phyloP scores from a whole-genome alignment of 2,329 filamentous ascomycete species.

The Aspergillus clavatus region DNA sequence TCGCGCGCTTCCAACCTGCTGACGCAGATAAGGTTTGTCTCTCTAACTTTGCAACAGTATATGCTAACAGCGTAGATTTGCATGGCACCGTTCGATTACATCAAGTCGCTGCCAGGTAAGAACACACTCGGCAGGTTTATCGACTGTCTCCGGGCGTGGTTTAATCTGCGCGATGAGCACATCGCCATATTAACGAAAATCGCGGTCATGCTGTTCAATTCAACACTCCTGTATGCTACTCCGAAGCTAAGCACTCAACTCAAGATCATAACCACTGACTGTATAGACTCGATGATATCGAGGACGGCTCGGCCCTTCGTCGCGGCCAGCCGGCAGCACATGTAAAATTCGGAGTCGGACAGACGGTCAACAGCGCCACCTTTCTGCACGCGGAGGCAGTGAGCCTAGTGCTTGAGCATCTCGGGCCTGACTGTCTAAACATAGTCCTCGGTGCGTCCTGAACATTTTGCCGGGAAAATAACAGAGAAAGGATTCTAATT shows the following conservation, averaged over 20 bases:
- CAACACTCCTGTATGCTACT: constrained; percentile 2
- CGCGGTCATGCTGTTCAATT: constrained; percentile 4
- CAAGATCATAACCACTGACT: too few species aligned
- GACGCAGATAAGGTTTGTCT: constrained; percentile 1
- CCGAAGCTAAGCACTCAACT: not conserved
- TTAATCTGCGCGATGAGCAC: not conserved
- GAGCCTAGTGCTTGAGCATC: constrained; percentile 65
- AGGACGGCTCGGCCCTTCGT: constrained; percentile 72
- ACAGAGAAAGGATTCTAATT: too few species aligned
- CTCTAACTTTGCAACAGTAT: too few species aligned
- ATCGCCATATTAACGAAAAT: not conserved
- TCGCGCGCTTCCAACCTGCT: not conserved
- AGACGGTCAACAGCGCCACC: constrained; percentile 88
- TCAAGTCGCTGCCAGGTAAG: constrained; percentile 6
- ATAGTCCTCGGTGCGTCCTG: too few species aligned
- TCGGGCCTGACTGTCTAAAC: too few species aligned
- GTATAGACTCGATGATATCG: constrained; percentile 89
- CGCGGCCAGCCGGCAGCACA: constrained; percentile 78
- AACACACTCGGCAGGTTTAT: constrained; percentile 6
- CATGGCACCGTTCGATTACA: constrained; percentile 6
- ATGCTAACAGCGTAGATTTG: constrained; percentile 1
- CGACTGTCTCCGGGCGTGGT: constrained; percentile 3
- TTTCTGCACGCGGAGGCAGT: constrained; percentile 82
- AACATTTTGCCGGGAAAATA: too few species aligned
- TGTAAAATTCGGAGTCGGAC: constrained; percentile 75